These are phyloP conservation scores for Capronia coronata DNA, from an alignment of 2,329 filamentous ascomycete species.

Conservation along the genomic window DNA sequence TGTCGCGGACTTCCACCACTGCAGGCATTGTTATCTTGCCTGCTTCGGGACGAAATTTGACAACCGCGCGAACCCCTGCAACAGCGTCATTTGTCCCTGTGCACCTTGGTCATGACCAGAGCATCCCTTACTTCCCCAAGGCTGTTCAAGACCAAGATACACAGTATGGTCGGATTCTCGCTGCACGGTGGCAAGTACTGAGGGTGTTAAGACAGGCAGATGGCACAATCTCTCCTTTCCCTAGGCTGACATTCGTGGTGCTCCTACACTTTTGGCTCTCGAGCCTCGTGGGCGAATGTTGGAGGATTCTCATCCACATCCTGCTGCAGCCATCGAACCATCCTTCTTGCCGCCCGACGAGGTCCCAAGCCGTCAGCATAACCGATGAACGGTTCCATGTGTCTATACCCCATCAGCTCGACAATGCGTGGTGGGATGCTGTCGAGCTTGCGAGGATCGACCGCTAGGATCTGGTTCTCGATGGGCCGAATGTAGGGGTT, in stretches of 20 bases:
- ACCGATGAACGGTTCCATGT: conserved; percentile 32
- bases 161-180: no score
- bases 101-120: background rate
- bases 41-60: no score
- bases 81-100: background rate
- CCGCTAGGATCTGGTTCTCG: conserved; percentile 33
- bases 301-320: conserved; percentile 30
- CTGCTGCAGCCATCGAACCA: conserved; percentile 31
- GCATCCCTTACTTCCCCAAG: no score
- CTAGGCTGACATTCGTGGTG: background rate
- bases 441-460: conserved; percentile 32
- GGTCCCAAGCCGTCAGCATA: conserved; percentile 33
- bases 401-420: conserved; percentile 34
- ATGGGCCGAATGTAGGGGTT: conserved; percentile 36
- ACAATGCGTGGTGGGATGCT: conserved; percentile 31
- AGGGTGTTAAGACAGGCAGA: no score
- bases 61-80: no score
- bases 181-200: no score
- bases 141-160: no score
- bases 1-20: no score
- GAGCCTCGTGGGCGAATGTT: conserved; percentile 28
- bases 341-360: conserved; percentile 28
- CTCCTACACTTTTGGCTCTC: conserved; percentile 18
- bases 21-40: no score
- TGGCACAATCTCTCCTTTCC: background rate